phyloP scores from a whole-genome alignment of 495 filamentous ascomycete species.

The Xylaria castorea region DNA sequence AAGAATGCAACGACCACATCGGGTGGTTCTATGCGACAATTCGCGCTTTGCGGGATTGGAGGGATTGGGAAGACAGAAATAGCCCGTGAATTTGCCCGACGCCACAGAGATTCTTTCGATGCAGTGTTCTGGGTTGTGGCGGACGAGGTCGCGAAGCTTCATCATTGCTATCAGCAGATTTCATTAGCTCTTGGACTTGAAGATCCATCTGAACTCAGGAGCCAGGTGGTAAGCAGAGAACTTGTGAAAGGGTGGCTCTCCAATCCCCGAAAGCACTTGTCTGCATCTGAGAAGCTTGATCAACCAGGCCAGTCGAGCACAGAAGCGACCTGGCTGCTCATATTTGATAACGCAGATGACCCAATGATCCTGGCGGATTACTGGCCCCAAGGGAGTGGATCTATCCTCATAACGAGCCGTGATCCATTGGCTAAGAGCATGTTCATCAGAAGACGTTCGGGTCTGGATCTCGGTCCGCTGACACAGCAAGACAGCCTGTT shows the following conservation, averaged over 20 bases:
- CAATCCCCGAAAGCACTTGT: neutral
- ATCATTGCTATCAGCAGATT: neutral
- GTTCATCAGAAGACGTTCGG: neutral
- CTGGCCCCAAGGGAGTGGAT: neutral
- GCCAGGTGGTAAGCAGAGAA: neutral
- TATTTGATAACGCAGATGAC: neutral
- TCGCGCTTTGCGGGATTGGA: neutral
- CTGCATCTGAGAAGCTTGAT: neutral
- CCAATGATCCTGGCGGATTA: neutral
- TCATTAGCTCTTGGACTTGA: neutral
- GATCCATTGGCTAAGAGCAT: neutral
- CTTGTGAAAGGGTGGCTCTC: neutral
- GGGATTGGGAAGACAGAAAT: neutral
- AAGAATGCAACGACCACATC: neutral
- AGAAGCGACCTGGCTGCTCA: neutral
- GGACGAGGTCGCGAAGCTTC: neutral
- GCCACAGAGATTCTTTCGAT: neutral
- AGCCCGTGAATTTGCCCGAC: neutral
- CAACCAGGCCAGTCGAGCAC: neutral
- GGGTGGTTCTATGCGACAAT: too few relatives aligned
- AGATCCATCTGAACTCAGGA: neutral
- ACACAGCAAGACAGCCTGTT: neutral
- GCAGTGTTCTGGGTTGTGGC: neutral
- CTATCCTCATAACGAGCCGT: neutral
- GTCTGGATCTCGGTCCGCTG: neutral